These are phyloP conservation scores for Phytophthora pistaciae DNA, from an alignment of 352 stramenopile genomes.

Conservation along the genomic window DNA sequence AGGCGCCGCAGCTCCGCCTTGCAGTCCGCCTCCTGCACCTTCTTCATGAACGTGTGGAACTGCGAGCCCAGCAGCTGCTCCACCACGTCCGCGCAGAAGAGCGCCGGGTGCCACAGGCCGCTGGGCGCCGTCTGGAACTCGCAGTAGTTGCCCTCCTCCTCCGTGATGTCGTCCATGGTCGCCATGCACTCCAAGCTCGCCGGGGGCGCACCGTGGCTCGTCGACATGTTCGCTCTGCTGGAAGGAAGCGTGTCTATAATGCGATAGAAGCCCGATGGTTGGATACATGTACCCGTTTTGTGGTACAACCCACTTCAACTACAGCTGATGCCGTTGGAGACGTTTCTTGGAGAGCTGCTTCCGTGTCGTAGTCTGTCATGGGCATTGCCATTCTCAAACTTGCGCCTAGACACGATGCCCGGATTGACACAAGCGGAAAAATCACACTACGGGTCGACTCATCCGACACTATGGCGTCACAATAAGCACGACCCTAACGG, in stretches of 20 bases:
- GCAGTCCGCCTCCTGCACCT: constrained; percentile 94
- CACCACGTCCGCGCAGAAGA: constrained; percentile 80
- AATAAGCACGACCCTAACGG: no score
- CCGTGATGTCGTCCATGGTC: constrained; percentile 97
- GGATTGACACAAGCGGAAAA: no score
- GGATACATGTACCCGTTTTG: no score
- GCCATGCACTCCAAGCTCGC: constrained; percentile 93
- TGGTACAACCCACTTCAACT: no score
- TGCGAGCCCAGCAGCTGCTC: constrained; percentile 90
- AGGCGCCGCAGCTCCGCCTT: constrained; percentile 95
- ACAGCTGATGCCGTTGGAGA: no score
- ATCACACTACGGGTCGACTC: no score
- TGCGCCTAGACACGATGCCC: no score
- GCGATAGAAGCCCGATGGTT: no score
- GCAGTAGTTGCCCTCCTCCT: constrained; percentile 88
- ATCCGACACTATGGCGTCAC: no score
- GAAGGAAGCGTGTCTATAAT: not conserved
- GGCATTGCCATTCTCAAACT: no score
- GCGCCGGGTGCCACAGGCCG: constrained; percentile 87
- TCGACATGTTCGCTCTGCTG: constrained; percentile 1
- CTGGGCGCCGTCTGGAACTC: constrained; percentile 95
- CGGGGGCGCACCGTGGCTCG: constrained; percentile 77
- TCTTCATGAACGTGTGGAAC: constrained; percentile 94
- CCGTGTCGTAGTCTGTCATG: no score
- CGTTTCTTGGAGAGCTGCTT: no score